phyloP scores from a whole-genome alignment of 2,329 filamentous ascomycete genomes.

The Ampelomyces quisqualis region DNA sequence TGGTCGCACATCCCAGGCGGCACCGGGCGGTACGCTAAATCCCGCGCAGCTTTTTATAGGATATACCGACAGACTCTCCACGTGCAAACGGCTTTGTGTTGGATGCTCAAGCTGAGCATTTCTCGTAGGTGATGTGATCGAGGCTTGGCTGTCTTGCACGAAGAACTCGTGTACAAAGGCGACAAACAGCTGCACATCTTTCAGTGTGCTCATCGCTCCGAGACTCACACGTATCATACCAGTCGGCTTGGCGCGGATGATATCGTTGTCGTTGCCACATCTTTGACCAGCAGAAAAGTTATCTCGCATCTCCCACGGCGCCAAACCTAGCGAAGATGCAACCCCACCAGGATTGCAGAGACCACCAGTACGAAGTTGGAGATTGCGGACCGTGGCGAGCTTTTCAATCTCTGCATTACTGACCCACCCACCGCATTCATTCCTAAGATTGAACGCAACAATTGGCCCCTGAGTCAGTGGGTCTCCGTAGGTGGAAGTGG shows the following conservation, averaged over 20 bases:
- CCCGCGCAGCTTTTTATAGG: slow-evolving; percentile 94
- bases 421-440: slow-evolving; percentile 69
- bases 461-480: slow-evolving; percentile 65
- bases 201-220: slow-evolving; percentile 81
- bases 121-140: slow-evolving; percentile 20
- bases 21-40: slow-evolving; percentile 65
- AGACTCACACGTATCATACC: slow-evolving; percentile 83
- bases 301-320: slow-evolving; percentile 76
- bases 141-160: slow-evolving; percentile 32
- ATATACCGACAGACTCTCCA: slow-evolving; percentile 64
- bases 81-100: slow-evolving; percentile 39
- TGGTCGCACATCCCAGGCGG: slow-evolving; percentile 71
- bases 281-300: slow-evolving; percentile 85
- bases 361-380: slow-evolving; percentile 84
- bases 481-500: slow-evolving; percentile 47
- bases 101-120: slow-evolving; percentile 26
- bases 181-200: slow-evolving; percentile 72
- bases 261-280: slow-evolving; percentile 80
- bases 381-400: slow-evolving; percentile 71
- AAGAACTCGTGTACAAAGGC: slow-evolving; percentile 61
- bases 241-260: slow-evolving; percentile 81
- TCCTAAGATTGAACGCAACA: slow-evolving; percentile 79
- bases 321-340: slow-evolving; percentile 68
- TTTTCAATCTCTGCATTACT: slow-evolving; percentile 86
- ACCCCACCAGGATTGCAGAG: slow-evolving; percentile 91